Evolutionary conservation across 1,284 basidiomycete species (phyloP).

Genomic region (Tilletia indica): DNA sequence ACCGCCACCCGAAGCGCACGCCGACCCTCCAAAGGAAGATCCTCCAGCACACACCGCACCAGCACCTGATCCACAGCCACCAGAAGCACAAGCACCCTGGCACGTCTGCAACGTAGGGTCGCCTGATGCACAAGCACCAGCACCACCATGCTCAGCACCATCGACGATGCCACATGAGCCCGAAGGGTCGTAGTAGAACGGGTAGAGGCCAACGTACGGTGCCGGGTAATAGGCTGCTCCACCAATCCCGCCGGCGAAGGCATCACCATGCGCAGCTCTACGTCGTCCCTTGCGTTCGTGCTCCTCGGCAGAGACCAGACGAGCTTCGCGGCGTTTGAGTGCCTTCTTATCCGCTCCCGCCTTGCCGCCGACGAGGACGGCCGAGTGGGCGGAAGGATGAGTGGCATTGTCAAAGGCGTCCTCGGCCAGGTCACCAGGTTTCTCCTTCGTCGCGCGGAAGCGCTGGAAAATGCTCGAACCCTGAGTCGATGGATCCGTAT

Average conservation of each 20-base stretch:
- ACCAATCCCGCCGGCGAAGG: neutral
- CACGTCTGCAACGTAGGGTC: neutral
- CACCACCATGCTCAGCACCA: neutral
- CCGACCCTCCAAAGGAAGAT: neutral
- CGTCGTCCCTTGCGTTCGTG: neutral
- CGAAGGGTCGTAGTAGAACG: neutral
- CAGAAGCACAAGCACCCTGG: neutral
- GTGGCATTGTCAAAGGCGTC: conserved; percentile 6
- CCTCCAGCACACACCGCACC: neutral
- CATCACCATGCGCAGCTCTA: neutral
- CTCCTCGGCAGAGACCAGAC: neutral
- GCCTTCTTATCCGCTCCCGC: neutral
- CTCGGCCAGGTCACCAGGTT: neutral
- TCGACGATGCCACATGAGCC: neutral
- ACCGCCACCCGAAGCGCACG: neutral
- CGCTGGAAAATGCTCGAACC: neutral
- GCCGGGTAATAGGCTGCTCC: neutral
- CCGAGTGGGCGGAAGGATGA: neutral
- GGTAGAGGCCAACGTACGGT: conserved; percentile 5
- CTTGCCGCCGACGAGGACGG: neutral
- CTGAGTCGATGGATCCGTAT: no score
- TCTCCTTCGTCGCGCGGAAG: neutral
- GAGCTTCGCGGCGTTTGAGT: neutral
- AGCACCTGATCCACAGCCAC: neutral
- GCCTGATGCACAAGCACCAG: neutral